A percentile compares a stretch with the other conserved stretches of the same genome.
Conservation (phyloP, 2,329 filamentous ascomycete genomes). For the Aspergillus cejpii region DNA sequence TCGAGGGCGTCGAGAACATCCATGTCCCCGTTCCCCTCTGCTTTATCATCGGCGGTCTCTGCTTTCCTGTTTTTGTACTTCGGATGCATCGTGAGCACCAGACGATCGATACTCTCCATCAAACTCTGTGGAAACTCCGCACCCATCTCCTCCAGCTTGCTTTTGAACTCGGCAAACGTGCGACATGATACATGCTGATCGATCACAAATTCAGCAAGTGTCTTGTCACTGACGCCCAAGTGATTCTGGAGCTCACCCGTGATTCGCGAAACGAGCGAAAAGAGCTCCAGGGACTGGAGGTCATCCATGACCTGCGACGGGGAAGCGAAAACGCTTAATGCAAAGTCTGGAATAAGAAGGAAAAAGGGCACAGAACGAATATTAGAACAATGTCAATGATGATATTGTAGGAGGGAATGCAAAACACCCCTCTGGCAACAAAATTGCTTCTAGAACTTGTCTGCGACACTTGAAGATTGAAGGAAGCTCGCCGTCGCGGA, state of each 20-base stretch:
- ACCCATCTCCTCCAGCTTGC: slow-evolving; percentile 65
- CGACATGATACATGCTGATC: slow-evolving; percentile 74
- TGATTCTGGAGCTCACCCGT: slow-evolving; percentile 93
- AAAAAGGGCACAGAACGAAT: background rate
- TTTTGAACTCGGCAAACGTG: slow-evolving; percentile 66
- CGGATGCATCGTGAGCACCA: slow-evolving; percentile 85
- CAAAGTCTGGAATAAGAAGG: background rate
- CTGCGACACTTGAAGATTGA: slow-evolving; percentile 9
- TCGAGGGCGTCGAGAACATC: slow-evolving; percentile 47
- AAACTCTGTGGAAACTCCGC: slow-evolving; percentile 80
- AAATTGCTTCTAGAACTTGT: slow-evolving; percentile 3
- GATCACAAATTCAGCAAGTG: slow-evolving; percentile 92
- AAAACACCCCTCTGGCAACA: slow-evolving; percentile 18
- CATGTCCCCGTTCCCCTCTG: slow-evolving; percentile 40
- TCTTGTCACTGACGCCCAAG: slow-evolving; percentile 85
- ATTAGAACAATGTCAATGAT: background rate
- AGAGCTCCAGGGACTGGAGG: slow-evolving; percentile 79
- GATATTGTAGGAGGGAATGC: slow-evolving; percentile 14
- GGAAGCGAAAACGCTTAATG: slow-evolving; percentile 1
- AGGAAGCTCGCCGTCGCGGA: slow-evolving; percentile 24
- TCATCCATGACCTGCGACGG: slow-evolving; percentile 63
- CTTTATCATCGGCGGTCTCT: slow-evolving; percentile 27
- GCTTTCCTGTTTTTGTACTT: slow-evolving; percentile 61
- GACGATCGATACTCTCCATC: slow-evolving; percentile 81
- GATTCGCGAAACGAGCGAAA: slow-evolving; percentile 91